Conservation (phyloP, 2,329 filamentous ascomycete species). For the Berkeleyomyces rouxiae region DNA sequence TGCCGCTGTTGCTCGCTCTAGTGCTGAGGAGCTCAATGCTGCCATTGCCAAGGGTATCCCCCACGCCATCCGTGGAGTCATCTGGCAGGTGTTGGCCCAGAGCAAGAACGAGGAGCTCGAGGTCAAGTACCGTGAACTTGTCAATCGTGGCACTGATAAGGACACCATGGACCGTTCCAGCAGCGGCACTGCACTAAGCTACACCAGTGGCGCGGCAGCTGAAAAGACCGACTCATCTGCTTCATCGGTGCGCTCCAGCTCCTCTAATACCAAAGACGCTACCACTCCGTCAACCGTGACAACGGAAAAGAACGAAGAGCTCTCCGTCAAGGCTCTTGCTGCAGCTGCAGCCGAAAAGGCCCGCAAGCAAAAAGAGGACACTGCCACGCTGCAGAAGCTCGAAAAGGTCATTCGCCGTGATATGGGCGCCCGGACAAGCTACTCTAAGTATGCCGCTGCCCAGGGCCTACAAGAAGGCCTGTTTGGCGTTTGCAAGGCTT, state of each 20-base stretch:
- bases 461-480: slow-evolving; percentile 84
- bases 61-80: slow-evolving; percentile 87
- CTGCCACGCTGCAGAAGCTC: slow-evolving; percentile 56
- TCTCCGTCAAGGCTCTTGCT: slow-evolving; percentile 47
- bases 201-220: slow-evolving; percentile 40
- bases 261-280: slow-evolving; percentile 44
- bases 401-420: slow-evolving; percentile 88
- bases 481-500: slow-evolving; percentile 93
- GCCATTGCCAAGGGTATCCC: slow-evolving; percentile 91
- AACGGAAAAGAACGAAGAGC: slow-evolving; percentile 43
- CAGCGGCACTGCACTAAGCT: slow-evolving; percentile 36
- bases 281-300: slow-evolving; percentile 25
- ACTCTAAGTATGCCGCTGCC: slow-evolving; percentile 85
- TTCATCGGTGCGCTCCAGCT: slow-evolving; percentile 73
- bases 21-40: slow-evolving; percentile 72
- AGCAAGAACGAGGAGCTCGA: slow-evolving; percentile 90
- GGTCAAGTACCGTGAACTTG: slow-evolving; percentile 66
- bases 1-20: slow-evolving; percentile 70
- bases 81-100: slow-evolving; percentile 94
- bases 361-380: slow-evolving; percentile 65
- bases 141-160: slow-evolving; percentile 65
- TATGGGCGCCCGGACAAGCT: slow-evolving; percentile 81
- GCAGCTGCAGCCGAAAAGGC: slow-evolving; percentile 50
- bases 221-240: slow-evolving; percentile 60
- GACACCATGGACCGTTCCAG: slow-evolving; percentile 45